Percentiles rank a stretch among this genome's conserved stretches.
Evolutionary conservation across 805 yeast species (phyloP).

Genomic region (Kluyveromyces lactis): DNA sequence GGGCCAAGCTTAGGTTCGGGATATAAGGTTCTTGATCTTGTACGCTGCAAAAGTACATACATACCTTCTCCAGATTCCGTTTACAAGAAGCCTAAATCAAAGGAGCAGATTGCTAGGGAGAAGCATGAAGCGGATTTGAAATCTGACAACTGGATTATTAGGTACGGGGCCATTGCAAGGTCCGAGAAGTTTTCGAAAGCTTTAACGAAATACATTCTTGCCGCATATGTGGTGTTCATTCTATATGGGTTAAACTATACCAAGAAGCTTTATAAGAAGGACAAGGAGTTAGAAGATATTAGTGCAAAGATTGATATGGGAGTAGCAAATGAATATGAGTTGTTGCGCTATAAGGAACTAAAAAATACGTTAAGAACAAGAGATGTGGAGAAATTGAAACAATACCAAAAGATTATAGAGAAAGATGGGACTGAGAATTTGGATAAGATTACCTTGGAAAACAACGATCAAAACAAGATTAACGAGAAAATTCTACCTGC

Average conservation of each 20-base stretch:
- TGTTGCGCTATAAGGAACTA: conserved; percentile 50
- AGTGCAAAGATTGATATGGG: conserved; percentile 31
- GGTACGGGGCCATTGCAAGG: conserved; percentile 48
- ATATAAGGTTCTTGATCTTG: neutral
- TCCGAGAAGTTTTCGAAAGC: conserved; percentile 52
- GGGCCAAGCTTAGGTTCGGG: too few relatives aligned
- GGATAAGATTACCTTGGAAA: conserved; percentile 25
- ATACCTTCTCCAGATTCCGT: conserved; percentile 15
- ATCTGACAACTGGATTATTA: conserved; percentile 30
- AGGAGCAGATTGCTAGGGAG: conserved; percentile 27
- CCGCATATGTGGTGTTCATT: conserved; percentile 48
- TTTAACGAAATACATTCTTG: conserved; percentile 55
- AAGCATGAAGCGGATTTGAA: conserved; percentile 28
- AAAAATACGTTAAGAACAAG: conserved; percentile 53
- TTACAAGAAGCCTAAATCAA: conserved; percentile 21
- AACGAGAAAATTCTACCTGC: conserved; percentile 48
- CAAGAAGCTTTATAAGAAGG: conserved; percentile 58
- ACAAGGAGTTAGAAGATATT: conserved; percentile 45
- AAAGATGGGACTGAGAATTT: conserved; percentile 28
- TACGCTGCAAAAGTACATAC: conserved; percentile 8
- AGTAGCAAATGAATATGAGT: conserved; percentile 49
- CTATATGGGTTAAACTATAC: conserved; percentile 56
- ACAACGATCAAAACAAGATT: conserved; percentile 24
- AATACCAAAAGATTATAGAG: conserved; percentile 47
- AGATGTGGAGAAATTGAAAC: conserved; percentile 50